Base-by-base conservation (phyloP, 257 asterid species). In the Forsythia suspensa region DNA sequence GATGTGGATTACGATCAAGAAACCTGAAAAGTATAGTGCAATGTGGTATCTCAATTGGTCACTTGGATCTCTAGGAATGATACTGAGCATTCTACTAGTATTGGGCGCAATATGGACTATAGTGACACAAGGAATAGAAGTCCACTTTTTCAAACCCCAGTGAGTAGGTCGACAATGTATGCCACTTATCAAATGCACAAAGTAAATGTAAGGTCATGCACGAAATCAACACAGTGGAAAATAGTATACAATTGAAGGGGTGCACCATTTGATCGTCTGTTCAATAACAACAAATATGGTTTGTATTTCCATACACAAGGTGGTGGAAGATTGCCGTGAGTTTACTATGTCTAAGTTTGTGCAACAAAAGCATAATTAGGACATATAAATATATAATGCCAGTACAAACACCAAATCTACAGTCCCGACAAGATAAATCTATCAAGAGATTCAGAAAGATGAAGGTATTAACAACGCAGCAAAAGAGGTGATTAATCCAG, bases 81-180 rank as follows among this genome's bases (percentile, higher is more conserved):
- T 88, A 72, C 72, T 91, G 77, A 90, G 97, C 52, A 29, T 87
- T 79, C 82, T 90, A 37, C 87, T 91, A 11, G 92, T 91, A 63
- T 90, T 84, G 42, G 95, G 95, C 2, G 96, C 97, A 13, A 82
- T 88, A 77, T 92, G 96, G 94, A 88, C 86, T n/a, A 88, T 92
- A 76, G 95, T 82, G 36, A 89, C 91, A 37, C 90, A 85, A 34
- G 98, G 98, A 69, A 87, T 91, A 65, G 70, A 86, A 16, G 82
- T 86, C 55, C 95, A 90, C 79, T 92, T 92, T 89, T 94, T 94
- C 77, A 94, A 83, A 85, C 97, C 97, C 10, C 77, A 85, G 57
- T 91, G 74, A 88, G 67, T 42, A 44, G 77, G 72, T 79, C 67
- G 67, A 71, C 38, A 5, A 71, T 63, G 63, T 59, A 59, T 5